Base-by-base conservation (phyloP, 2,329 filamentous ascomycete genomes). In the Penicillium sclerotiorum region DNA sequence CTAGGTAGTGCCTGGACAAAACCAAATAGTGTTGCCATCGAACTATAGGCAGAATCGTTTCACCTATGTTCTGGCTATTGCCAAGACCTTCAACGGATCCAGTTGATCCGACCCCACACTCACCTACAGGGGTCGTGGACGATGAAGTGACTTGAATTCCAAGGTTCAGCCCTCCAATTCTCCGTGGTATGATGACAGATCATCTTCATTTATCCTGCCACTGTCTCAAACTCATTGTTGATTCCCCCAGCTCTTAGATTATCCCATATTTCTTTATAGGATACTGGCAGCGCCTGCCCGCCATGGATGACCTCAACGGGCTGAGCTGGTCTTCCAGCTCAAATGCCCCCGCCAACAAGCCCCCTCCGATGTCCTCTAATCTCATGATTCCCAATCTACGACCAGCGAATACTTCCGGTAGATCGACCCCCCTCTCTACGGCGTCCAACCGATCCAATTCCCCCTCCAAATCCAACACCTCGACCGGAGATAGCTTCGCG, bases 401-500 rank as follows among this genome's bases (percentile, higher is more conserved):
- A 47, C 65, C 67, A 41, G 72, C 69, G 18, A 33, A 35, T 17
- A 49, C 58, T 44, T 77, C 75, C 32, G 72, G 74, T 48, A 66
- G 70, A 45, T 73, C 75, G 8, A 76, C 75, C 15, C 75, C 75
- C 15, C 57, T 73, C 35, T 70, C 70, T 36, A 54, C 57, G 27
- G 57, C 59, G 27, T 63, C 65, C 25, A 61, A 65, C 22, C 53
- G 56, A 9, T 68, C 66, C 28, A 70, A 66, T 28, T 65, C 70
- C n/a, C 66, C 69, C 2, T 66, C 69, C 1, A 74, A 76, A 56
- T 61, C 74, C 13, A 56, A 66, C 25, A 72, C 73, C 7, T 71
- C 74, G 9, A 66, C 68, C 20, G 74, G 71, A 47, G 76, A 79
- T 55, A 79, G 75, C 59, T 93, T 90, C 27, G 77, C 74, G 20